These are phyloP conservation scores for Oryza australiensis DNA, from an alignment of 176 grass and related monocot species.

Conservation along the genomic window DNA sequence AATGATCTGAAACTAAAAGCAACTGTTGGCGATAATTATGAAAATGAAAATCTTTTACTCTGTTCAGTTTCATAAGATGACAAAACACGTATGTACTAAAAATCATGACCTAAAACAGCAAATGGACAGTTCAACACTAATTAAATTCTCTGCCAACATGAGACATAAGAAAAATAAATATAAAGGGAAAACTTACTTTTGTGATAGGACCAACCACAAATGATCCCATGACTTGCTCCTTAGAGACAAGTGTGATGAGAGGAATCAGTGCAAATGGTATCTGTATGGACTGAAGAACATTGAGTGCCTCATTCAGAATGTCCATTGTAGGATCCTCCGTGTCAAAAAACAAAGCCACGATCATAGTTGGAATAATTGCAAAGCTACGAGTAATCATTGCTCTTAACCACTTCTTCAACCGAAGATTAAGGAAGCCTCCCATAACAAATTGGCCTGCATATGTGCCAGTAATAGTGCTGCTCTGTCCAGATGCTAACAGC, in stretches of 20 bases:
- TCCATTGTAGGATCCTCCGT: constrained; percentile 93
- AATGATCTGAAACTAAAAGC: not conserved
- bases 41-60: not conserved
- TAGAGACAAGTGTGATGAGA: constrained; percentile 87
- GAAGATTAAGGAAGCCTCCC: constrained; percentile 95
- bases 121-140: not conserved
- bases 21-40: not conserved
- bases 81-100: not conserved
- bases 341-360: constrained; percentile 89
- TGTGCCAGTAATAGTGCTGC: constrained; percentile 89
- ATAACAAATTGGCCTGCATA: constrained; percentile 94
- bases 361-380: constrained; percentile 89
- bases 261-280: constrained; percentile 98
- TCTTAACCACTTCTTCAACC: constrained; percentile 89
- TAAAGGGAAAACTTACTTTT: constrained; percentile 58
- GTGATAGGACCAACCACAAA: constrained; percentile 81
- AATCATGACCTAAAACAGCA: not conserved
- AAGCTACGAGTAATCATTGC: constrained; percentile 85
- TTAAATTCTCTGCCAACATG: not conserved
- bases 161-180: constrained; percentile 11
- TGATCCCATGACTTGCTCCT: constrained; percentile 84
- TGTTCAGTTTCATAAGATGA: not conserved
- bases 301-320: constrained; percentile 83
- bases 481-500: constrained; percentile 88
- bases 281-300: constrained; percentile 96